Conservation (phyloP, 352 stramenopile genomes). For the Phytophthora citricola region DNA sequence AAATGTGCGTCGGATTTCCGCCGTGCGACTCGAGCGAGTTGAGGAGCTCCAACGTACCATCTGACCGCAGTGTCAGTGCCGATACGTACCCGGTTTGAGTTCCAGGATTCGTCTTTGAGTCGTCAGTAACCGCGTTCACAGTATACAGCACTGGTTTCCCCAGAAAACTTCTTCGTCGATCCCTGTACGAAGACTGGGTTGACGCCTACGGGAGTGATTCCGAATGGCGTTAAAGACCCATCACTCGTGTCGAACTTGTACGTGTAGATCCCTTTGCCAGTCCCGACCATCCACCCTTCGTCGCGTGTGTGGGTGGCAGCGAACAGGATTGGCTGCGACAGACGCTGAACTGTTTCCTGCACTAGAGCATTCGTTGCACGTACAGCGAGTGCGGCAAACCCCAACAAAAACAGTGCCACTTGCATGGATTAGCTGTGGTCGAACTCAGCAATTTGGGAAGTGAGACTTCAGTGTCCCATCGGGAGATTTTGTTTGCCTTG, state of each 20-base stretch:
- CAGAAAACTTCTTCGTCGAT: conserved; percentile 25
- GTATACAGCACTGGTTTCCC: conserved; percentile 44
- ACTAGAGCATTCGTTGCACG: neutral
- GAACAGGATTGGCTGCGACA: conserved; percentile 43
- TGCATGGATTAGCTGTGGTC: conserved; percentile 4
- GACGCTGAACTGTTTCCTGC: neutral
- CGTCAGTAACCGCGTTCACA: conserved; percentile 48
- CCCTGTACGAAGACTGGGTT: conserved; percentile 57
- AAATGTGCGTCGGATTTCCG: conserved; percentile 44
- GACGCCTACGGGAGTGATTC: conserved; percentile 43
- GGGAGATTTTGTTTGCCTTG: neutral
- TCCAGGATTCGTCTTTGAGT: conserved; percentile 20
- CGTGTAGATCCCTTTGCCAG: conserved; percentile 53
- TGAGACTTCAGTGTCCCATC: neutral
- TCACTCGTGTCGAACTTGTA: conserved; percentile 51
- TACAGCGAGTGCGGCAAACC: neutral
- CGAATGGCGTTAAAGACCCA: conserved; percentile 39
- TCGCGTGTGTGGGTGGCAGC: conserved; percentile 62
- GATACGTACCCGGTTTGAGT: conserved; percentile 52
- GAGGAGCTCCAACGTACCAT: conserved; percentile 41
- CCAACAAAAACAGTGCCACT: conserved; percentile 4
- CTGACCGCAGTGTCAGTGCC: conserved; percentile 30
- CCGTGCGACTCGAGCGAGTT: conserved; percentile 53
- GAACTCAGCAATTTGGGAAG: neutral
- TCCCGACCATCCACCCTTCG: conserved; percentile 62